phyloP scores from a whole-genome alignment of 352 stramenopile genomes.

The Phytophthora palmivora region DNA sequence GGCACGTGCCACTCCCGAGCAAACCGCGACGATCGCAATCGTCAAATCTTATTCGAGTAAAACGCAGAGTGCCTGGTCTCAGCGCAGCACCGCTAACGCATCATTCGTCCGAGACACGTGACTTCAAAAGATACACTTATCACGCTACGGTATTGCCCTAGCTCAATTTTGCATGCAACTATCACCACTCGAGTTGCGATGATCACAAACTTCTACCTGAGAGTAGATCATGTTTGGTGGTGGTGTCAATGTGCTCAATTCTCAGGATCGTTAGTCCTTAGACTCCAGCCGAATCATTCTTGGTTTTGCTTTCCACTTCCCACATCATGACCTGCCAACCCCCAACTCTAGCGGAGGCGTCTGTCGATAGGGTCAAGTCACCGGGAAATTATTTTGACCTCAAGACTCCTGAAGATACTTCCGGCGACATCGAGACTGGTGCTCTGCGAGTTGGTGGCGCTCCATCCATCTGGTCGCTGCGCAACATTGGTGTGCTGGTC shows the following conservation, averaged over 20 bases:
- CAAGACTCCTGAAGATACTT: slow-evolving; percentile 24
- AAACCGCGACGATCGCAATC: no score
- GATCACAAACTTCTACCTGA: no score
- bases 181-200: no score
- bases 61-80: background rate
- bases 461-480: slow-evolving; percentile 30
- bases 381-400: slow-evolving; percentile 22
- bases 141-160: background rate
- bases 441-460: slow-evolving; percentile 25
- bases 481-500: slow-evolving; percentile 43
- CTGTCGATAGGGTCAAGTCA: slow-evolving; percentile 12
- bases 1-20: no score
- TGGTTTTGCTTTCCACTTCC: slow-evolving; percentile 7
- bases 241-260: slow-evolving; percentile 2
- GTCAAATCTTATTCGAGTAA: slow-evolving; percentile 16
- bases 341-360: slow-evolving; percentile 1
- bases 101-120: slow-evolving; percentile 16
- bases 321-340: slow-evolving; percentile 28
- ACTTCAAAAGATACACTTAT: slow-evolving; percentile 5
- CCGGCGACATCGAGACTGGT: slow-evolving; percentile 27
- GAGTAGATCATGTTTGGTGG: background rate
- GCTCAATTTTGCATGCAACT: no score
- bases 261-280: background rate
- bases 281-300: slow-evolving; percentile 16
- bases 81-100: slow-evolving; percentile 2